Percentiles rank a stretch among this genome's conserved stretches.
phyloP scores from a whole-genome alignment of 23 red algal genomes.

The Cyanidioschyzon merolae region DNA sequence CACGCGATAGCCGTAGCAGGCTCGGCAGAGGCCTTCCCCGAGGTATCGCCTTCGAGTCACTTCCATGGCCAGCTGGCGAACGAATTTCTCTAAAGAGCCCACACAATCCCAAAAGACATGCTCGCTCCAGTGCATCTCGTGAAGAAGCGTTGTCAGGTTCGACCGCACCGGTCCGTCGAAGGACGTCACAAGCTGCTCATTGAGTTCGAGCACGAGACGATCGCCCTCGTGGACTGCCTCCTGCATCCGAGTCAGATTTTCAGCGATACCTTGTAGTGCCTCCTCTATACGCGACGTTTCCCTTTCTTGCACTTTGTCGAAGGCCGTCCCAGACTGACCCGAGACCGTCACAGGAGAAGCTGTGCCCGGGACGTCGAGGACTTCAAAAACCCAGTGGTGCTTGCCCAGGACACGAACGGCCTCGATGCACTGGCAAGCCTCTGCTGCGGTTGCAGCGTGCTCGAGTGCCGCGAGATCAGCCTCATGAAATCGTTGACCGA shows the following conservation, averaged over 20 bases:
- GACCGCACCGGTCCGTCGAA: neutral
- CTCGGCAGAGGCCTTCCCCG: neutral
- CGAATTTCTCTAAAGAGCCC: neutral
- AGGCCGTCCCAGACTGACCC: neutral
- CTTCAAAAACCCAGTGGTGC: neutral
- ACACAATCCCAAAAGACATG: neutral
- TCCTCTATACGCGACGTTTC: neutral
- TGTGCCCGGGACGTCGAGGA: neutral
- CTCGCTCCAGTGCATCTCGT: neutral
- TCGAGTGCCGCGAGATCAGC: neutral
- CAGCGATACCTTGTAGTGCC: neutral
- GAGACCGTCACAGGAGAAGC: neutral
- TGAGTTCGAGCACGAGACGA: neutral
- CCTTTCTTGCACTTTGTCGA: neutral
- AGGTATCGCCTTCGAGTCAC: neutral
- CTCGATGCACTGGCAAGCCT: neutral
- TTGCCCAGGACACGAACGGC: neutral
- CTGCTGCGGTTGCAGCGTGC: neutral
- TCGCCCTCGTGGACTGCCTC: neutral
- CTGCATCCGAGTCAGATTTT: neutral
- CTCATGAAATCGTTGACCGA: neutral
- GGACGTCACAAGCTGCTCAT: neutral
- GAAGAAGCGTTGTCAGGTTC: neutral
- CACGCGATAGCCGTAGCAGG: conserved; percentile 3
- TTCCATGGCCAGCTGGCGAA: neutral